These are phyloP conservation scores for Circinella minor DNA, from an alignment of 371 early-diverging fungal species.

Conservation along the genomic window DNA sequence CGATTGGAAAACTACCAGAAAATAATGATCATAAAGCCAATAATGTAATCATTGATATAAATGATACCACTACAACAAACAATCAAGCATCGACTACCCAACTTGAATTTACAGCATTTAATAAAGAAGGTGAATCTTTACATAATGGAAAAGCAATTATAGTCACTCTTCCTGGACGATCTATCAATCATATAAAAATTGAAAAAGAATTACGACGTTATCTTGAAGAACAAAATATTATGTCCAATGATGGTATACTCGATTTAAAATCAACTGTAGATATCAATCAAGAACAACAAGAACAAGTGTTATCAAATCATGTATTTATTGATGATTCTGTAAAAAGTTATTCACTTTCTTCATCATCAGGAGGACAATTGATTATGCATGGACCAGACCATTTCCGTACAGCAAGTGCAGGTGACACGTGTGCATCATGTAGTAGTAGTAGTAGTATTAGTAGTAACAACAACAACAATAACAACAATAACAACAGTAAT, in stretches of 20 bases:
- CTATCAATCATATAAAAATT: slow-evolving; percentile 39
- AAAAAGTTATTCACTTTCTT: neutral
- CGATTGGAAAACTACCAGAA: slow-evolving; percentile 34
- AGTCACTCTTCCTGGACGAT: slow-evolving; percentile 25
- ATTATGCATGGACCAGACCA: slow-evolving; percentile 48
- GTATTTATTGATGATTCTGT: slow-evolving; percentile 39
- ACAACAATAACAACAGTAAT: too few relatives aligned
- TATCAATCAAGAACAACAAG: neutral
- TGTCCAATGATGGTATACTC: slow-evolving; percentile 22
- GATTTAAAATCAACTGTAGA: slow-evolving; percentile 10
- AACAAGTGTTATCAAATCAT: slow-evolving; percentile 14
- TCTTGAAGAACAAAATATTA: slow-evolving; percentile 19
- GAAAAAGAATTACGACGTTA: slow-evolving; percentile 30
- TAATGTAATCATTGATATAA: neutral
- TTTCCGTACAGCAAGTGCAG: slow-evolving; percentile 58
- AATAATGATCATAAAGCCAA: slow-evolving; percentile 11
- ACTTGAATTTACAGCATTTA: slow-evolving; percentile 6
- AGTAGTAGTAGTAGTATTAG: too few relatives aligned
- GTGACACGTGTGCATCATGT: slow-evolving; percentile 75
- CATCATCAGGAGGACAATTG: neutral
- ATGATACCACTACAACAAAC: neutral
- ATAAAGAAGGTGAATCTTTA: slow-evolving; percentile 11
- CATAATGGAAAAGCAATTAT: slow-evolving; percentile 26
- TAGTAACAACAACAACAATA: too few relatives aligned
- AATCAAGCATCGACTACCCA: slow-evolving; percentile 9